These are phyloP conservation scores for Suillus fuscotomentosus DNA, from an alignment of 768 basidiomycete species.

Conservation along the genomic window DNA sequence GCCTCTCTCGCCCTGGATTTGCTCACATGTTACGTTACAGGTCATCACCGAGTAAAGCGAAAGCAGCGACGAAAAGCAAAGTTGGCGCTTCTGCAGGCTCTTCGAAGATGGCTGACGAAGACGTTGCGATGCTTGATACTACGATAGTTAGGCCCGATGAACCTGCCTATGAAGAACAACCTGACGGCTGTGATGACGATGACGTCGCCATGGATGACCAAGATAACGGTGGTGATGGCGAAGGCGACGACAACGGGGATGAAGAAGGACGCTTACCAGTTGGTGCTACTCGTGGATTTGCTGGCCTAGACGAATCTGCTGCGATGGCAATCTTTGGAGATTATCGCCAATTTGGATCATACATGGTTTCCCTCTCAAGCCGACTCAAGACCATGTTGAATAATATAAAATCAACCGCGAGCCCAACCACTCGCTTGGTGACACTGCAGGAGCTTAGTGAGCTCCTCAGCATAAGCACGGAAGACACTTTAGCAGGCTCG, in stretches of 20 bases:
- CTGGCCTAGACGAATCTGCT: conserved; percentile 63
- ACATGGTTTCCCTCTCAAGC: conserved; percentile 85
- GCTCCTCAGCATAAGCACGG: conserved; percentile 91
- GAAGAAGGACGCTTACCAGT: conserved; percentile 35
- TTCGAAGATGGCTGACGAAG: conserved; percentile 65
- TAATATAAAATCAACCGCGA: conserved; percentile 83
- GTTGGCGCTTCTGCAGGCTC: conserved; percentile 57
- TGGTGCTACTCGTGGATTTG: conserved; percentile 40
- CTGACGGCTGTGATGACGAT: conserved; percentile 42
- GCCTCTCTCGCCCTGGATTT: conserved; percentile 7
- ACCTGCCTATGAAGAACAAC: conserved; percentile 44
- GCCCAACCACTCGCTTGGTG: conserved; percentile 81
- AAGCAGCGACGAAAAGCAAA: conserved; percentile 57
- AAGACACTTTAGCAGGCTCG: conserved; percentile 95
- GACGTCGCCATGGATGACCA: conserved; percentile 45
- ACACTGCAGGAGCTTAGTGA: conserved; percentile 96
- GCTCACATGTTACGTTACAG: conserved; percentile 29
- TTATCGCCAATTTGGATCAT: conserved; percentile 86
- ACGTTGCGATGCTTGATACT: conserved; percentile 74
- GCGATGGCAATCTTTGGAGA: conserved; percentile 84
- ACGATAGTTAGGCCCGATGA: conserved; percentile 47
- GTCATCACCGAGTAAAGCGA: conserved; percentile 55
- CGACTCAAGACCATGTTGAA: conserved; percentile 89
- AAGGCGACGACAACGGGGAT: conserved; percentile 43
- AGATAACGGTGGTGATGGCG: conserved; percentile 49